Percentiles rank a stretch among this genome's conserved stretches.
Evolutionary conservation across 345 rosid genomes (phyloP).

Genomic region (Anastatica hierochuntica): DNA sequence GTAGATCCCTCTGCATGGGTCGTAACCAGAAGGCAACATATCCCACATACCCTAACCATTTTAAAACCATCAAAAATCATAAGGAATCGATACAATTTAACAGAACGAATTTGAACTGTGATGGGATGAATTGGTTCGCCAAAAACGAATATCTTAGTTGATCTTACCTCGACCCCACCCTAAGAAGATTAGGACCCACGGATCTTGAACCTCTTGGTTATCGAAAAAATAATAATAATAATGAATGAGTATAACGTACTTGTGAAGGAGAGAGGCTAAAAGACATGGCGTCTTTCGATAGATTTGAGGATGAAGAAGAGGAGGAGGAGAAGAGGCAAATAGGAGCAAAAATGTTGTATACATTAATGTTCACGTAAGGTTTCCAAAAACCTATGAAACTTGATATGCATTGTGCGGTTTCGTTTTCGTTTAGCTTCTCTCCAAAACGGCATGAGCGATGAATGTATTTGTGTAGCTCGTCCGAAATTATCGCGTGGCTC

Average conservation of each 20-base stretch:
- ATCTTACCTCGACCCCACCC: too few species aligned
- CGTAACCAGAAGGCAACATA: slow-evolving; percentile 51
- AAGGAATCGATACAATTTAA: too few species aligned
- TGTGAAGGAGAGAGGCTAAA: slow-evolving; percentile 28
- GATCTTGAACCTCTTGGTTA: too few species aligned
- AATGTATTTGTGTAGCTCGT: slow-evolving; percentile 37
- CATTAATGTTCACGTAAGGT: slow-evolving; percentile 46
- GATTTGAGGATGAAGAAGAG: slow-evolving; percentile 6
- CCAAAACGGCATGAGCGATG: slow-evolving; percentile 35
- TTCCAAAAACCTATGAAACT: slow-evolving; percentile 23
- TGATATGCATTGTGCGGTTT: slow-evolving; percentile 12
- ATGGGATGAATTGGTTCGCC: too few species aligned
- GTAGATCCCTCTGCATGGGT: slow-evolving; percentile 58
- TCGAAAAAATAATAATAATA: too few species aligned
- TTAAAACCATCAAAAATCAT: neutral
- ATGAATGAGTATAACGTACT: slow-evolving; percentile 1
- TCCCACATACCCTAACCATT: slow-evolving; percentile 39
- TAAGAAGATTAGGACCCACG: too few species aligned
- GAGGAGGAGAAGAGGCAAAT: slow-evolving; percentile 45
- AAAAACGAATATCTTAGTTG: too few species aligned
- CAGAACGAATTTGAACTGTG: too few species aligned
- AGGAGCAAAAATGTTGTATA: slow-evolving; percentile 61
- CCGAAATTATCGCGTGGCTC: slow-evolving; percentile 71
- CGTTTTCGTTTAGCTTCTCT: slow-evolving; percentile 4
- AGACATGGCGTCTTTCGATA: slow-evolving; percentile 23